These are phyloP conservation scores for Pneumocystis oryctolagi DNA, from an alignment of 1,139 yeast species.

Conservation along the genomic window DNA sequence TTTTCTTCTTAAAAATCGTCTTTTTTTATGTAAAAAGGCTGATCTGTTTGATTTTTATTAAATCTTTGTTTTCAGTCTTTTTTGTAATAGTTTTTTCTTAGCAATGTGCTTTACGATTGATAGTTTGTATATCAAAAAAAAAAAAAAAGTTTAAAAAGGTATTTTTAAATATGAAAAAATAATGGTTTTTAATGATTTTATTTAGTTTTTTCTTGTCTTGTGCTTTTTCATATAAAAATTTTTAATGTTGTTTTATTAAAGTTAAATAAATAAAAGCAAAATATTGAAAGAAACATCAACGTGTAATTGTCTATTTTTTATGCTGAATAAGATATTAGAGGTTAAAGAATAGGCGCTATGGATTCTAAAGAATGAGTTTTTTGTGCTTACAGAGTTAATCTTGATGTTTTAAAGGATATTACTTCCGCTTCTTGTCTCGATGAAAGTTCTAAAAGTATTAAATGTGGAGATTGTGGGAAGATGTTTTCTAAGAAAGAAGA, in stretches of 20 bases:
- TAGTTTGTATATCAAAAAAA: background rate
- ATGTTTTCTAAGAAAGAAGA: constrained; percentile 11
- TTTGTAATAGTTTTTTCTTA: background rate
- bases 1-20: background rate
- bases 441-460: constrained; percentile 14
- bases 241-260: background rate
- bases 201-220: background rate
- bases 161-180: too few relatives aligned
- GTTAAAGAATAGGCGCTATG: background rate
- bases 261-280: background rate
- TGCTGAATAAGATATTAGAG: background rate
- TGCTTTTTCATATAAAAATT: background rate
- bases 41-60: background rate
- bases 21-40: background rate
- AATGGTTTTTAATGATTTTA: background rate
- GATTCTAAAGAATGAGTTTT: background rate
- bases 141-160: background rate
- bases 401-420: background rate
- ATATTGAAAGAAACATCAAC: background rate
- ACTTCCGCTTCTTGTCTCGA: background rate
- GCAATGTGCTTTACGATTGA: too few relatives aligned
- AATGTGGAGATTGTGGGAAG: constrained; percentile 15
- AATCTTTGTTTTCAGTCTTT: background rate
- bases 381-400: background rate
- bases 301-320: constrained; percentile 1